phyloP scores from a whole-genome alignment of 495 filamentous ascomycete species.

The Xeromyces bisporus region DNA sequence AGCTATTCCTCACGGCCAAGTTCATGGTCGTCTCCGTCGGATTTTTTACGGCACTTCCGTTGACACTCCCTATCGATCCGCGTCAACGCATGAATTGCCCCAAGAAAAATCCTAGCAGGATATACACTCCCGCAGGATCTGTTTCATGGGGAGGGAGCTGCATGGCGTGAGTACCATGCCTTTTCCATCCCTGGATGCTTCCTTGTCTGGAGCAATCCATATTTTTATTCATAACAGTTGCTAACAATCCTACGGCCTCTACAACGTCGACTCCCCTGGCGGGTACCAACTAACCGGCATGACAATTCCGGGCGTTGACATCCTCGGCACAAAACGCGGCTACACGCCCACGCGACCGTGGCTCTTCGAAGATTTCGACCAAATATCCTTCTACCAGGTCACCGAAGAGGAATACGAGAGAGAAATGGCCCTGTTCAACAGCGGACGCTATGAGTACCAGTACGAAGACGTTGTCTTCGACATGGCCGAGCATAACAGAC shows the following conservation, averaged over 20 bases:
- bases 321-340: slow-evolving; percentile 30
- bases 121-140: slow-evolving; percentile 39
- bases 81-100: slow-evolving; percentile 33
- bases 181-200: neutral
- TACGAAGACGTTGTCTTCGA: slow-evolving; percentile 31
- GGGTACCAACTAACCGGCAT: slow-evolving; percentile 40
- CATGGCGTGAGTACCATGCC: slow-evolving; percentile 16
- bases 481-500: slow-evolving; percentile 34
- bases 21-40: slow-evolving; percentile 39
- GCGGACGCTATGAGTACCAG: slow-evolving; percentile 32
- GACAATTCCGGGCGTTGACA: slow-evolving; percentile 38
- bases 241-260: slow-evolving; percentile 14
- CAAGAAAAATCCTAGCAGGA: slow-evolving; percentile 42
- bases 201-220: neutral
- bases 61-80: slow-evolving; percentile 39
- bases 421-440: slow-evolving; percentile 21
- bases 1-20: slow-evolving; percentile 28
- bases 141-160: slow-evolving; percentile 37
- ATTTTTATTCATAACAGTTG: neutral
- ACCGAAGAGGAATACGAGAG: slow-evolving; percentile 30
- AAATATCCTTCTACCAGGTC: slow-evolving; percentile 38
- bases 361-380: slow-evolving; percentile 41
- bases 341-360: slow-evolving; percentile 30
- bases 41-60: slow-evolving; percentile 37
- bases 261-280: slow-evolving; percentile 41